Evolutionary conservation across 1,139 yeast species (phyloP).

Genomic region (Yamadazyma epiphylla): DNA sequence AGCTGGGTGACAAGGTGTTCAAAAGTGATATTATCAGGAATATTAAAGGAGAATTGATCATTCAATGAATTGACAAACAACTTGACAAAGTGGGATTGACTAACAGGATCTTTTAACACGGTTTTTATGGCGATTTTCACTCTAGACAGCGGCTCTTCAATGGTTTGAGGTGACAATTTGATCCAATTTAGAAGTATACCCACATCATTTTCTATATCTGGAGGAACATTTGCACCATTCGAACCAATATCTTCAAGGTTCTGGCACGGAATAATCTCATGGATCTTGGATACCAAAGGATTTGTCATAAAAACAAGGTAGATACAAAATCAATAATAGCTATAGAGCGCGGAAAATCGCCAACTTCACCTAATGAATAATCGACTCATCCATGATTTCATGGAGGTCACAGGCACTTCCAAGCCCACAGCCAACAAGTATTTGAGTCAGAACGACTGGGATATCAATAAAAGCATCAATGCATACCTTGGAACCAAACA

Average conservation of each 20-base stretch:
- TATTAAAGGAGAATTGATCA: constrained; percentile 5
- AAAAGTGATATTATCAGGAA: constrained; percentile 6
- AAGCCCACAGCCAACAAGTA: constrained; percentile 10
- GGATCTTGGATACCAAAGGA: background rate
- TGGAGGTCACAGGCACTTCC: constrained; percentile 11
- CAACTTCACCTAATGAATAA: constrained; percentile 5
- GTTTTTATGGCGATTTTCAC: constrained; percentile 35
- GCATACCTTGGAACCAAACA: constrained; percentile 8
- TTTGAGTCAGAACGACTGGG: constrained; percentile 5
- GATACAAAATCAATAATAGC: too few species aligned
- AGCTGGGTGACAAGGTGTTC: constrained; percentile 12
- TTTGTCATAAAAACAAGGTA: background rate
- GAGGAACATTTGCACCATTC: too few species aligned
- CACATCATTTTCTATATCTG: constrained; percentile 44
- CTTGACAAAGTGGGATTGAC: constrained; percentile 32
- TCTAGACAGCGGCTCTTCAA: constrained; percentile 31
- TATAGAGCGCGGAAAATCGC: too few species aligned
- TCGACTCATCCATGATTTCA: constrained; percentile 7
- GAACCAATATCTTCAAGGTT: constrained; percentile 11
- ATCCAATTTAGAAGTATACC: constrained; percentile 38
- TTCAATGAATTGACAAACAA: constrained; percentile 34
- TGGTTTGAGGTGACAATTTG: constrained; percentile 11
- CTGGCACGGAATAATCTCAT: constrained; percentile 7
- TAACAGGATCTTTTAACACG: constrained; percentile 32
- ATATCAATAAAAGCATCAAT: constrained; percentile 7